Evolutionary conservation across 1,284 basidiomycete genomes (phyloP), one percentile per base, ranked within the genome.

Genomic region (Pisolithus thermaeus): DNA sequence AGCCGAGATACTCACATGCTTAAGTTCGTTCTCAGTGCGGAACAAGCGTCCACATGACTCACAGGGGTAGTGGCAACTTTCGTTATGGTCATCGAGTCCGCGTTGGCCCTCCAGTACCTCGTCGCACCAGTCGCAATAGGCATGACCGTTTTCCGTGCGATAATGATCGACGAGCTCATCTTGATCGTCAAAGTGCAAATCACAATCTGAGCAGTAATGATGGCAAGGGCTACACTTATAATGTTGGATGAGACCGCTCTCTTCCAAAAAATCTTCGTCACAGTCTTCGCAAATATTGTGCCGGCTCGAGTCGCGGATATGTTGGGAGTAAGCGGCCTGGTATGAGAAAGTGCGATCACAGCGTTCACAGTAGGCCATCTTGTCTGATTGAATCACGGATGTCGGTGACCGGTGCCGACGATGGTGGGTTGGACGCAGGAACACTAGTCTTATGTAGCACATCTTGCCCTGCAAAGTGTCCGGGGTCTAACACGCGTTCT

Each of bases 241-340:
- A 58, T 78, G 75, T 1, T 44, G 45, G 3, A 51, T 50, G 39
- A 50, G 64, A 64, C 54, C 73, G 71, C 0, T 64, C 50, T 23
- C 61, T 50, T 12, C 37, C 42, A 28, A 23, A 23, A 20, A 50
- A 23, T 51, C 49, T 37, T n/a, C n/a, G 28, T 25, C 42, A 20
- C 48, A 49, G 22, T 42, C 25, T 5, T 40, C 23, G 35, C 42
- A 46, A 23, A 37, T 23, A 18, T 46, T 35, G 20, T 46, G 49
- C 45, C 18, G 7, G 30, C 27, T 6, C 3, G 49, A 51, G 35
- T 51, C 41, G 32, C 35, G 42, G 35, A 30, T 16, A 37, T 51
- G 49, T 32, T 51, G 49, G 5, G 3, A 20, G 14, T 42, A 25
- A 4, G 49, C 42, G 14, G 18, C 12, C 18, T 28, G 14, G 9